A percentile compares a stretch with the other conserved stretches of the same genome.
Evolutionary conservation across 768 basidiomycete species (phyloP).

Genomic region (Russula vinacea): DNA sequence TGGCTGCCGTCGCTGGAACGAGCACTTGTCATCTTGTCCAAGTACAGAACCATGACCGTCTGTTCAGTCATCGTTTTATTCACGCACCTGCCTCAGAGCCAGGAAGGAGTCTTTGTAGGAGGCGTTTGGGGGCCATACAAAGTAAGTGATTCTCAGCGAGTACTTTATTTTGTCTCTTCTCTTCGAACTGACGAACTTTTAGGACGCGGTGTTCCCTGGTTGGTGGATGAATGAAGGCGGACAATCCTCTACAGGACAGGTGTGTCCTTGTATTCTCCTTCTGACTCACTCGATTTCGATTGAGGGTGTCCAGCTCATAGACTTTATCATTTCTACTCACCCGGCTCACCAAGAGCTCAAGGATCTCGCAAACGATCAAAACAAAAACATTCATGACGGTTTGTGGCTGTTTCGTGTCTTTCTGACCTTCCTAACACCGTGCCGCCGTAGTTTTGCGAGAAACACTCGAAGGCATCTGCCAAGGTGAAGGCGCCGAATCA

Average conservation of each 20-base stretch:
- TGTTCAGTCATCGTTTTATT: neutral
- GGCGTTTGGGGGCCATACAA: constrained; percentile 94
- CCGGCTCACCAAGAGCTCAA: constrained; percentile 74
- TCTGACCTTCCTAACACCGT: constrained; percentile 2
- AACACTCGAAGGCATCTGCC: constrained; percentile 61
- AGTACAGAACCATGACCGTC: constrained; percentile 40
- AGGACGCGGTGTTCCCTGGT: constrained; percentile 86
- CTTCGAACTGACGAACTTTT: constrained; percentile 26
- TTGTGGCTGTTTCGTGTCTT: constrained; percentile 24
- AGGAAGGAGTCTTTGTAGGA: constrained; percentile 77
- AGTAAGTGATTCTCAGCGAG: constrained; percentile 38
- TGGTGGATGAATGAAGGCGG: constrained; percentile 99
- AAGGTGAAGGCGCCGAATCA: constrained; percentile 52
- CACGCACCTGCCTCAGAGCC: constrained; percentile 51
- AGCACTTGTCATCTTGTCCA: constrained; percentile 95
- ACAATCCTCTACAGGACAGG: constrained; percentile 97
- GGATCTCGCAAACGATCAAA: constrained; percentile 55
- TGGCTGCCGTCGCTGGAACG: constrained; percentile 94
- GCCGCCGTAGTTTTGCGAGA: constrained; percentile 61
- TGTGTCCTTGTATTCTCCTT: constrained; percentile 30
- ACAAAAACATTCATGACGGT: constrained; percentile 60
- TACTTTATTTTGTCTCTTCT: constrained; percentile 15
- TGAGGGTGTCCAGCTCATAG: constrained; percentile 63
- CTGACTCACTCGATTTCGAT: neutral
- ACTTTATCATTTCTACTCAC: constrained; percentile 92